Evolutionary conservation across 1,139 yeast species (phyloP).

Genomic region (Barnettozyma hawaiiensis): DNA sequence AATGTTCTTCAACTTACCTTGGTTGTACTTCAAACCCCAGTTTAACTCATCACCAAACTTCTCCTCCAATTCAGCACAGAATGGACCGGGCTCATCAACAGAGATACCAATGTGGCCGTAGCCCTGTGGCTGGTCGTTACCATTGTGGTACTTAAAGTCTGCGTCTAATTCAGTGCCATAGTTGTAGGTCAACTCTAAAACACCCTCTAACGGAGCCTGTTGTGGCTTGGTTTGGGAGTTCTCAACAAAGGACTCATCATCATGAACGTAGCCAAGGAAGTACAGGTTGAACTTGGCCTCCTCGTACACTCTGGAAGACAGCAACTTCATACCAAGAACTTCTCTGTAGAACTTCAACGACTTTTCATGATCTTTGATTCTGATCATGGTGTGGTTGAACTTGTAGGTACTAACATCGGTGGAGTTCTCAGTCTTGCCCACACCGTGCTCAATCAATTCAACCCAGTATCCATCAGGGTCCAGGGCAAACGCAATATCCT

Average conservation of each 20-base stretch:
- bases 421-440: constrained; percentile 35
- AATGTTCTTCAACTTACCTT: constrained; percentile 51
- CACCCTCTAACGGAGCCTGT: constrained; percentile 50
- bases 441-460: constrained; percentile 69
- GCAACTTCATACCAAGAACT: constrained; percentile 72
- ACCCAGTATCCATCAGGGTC: constrained; percentile 98
- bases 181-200: constrained; percentile 87
- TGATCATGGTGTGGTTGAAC: constrained; percentile 89
- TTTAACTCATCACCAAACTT: constrained; percentile 40
- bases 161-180: constrained; percentile 88
- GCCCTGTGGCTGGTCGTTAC: constrained; percentile 75
- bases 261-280: constrained; percentile 68
- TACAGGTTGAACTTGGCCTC: constrained; percentile 79
- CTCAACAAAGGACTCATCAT: constrained; percentile 30
- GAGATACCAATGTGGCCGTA: constrained; percentile 82
- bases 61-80: constrained; percentile 47
- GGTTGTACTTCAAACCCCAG: constrained; percentile 52
- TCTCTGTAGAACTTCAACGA: constrained; percentile 74
- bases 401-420: constrained; percentile 44
- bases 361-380: constrained; percentile 77
- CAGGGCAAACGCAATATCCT: constrained; percentile 85
- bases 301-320: constrained; percentile 49
- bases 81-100: constrained; percentile 55
- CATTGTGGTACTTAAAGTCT: constrained; percentile 73
- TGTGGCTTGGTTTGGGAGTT: constrained; percentile 27